A percentile compares a stretch with the other conserved stretches of the same genome.
Conservation (phyloP, 257 asterid species). For the Rauvolfia tetraphylla region DNA sequence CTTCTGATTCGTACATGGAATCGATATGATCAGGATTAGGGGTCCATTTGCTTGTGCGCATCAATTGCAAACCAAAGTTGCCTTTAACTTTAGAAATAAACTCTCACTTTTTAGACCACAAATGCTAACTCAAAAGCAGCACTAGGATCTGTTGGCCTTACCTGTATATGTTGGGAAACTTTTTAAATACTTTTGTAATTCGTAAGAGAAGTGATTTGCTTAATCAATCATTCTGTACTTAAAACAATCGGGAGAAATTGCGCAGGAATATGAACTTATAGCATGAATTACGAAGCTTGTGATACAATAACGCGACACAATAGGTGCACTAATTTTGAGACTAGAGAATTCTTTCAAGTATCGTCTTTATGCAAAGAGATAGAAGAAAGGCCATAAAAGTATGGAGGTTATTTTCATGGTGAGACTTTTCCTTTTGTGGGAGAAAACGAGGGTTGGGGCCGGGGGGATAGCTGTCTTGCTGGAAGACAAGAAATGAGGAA, state of each 20-base stretch:
- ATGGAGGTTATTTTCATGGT: not conserved
- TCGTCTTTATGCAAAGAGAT: slow-evolving; percentile 1
- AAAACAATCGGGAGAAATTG: not conserved
- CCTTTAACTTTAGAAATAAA: slow-evolving; percentile 11
- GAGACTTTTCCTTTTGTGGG: not conserved
- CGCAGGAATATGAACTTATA: not conserved
- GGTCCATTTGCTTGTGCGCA: slow-evolving; percentile 20
- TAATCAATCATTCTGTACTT: too few species aligned
- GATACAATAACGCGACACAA: not conserved
- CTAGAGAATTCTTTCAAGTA: not conserved
- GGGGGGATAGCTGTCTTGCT: too few species aligned
- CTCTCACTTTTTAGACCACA: slow-evolving; percentile 22
- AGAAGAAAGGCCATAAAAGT: not conserved
- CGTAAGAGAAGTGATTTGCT: not conserved
- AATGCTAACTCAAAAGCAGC: slow-evolving; percentile 16
- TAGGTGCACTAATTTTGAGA: not conserved
- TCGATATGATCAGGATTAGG: not conserved
- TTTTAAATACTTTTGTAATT: not conserved
- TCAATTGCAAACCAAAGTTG: slow-evolving; percentile 6
- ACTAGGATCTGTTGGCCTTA: not conserved
- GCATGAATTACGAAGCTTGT: too few species aligned
- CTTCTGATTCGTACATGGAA: slow-evolving; percentile 5
- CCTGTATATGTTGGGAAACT: not conserved
- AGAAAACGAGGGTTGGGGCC: not conserved
- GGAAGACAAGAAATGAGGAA: not conserved